Evolutionary conservation across 306 rosid genomes (phyloP), one percentile per base, ranked within the genome.

Genomic region (Inga oerstediana): DNA sequence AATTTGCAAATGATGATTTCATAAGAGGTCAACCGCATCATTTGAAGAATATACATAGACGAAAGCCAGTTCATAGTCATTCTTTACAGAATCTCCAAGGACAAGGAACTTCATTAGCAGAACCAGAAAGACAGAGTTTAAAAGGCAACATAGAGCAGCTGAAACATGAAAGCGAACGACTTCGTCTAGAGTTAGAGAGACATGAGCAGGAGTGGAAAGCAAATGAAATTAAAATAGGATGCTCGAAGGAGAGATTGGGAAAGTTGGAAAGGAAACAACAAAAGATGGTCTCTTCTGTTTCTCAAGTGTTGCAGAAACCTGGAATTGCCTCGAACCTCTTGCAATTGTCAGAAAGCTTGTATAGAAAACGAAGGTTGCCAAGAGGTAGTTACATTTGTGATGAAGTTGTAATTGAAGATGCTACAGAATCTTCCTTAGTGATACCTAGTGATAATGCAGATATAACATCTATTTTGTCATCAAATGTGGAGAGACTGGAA

Each of bases 11-110:
- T 77, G 94, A 92, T 13, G 92, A 90, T 85, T 93, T 96, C 82
- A 64, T 96, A 10, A 90, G 92, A 89, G 94, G 94, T 58, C 86
- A 90, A 74, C 94, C 92, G n/a, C 88, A 90, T 58, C 93, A 87
- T 22, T 22, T 96, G 86, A 96, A 90, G 89, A 96, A 90, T 48
- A 96, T 96, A 70, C 91, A 86, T 71, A 91, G 98, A 83, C 86
- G 97, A 74, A 92, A 90, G 88, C 92, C 97, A 2, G 93, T 96
- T n/a, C 97, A 92, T 83, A 93, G 99, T 76, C 99, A 92, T 90
- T 93, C 97, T 82, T 45, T 85, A 81, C 97, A 72, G 84, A 96
- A 87, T 84, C 49, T 83, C 32, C 91, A 84, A 65, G 90, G 88
- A 52, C 94, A 89, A 81, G 93, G 79, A 73, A 48, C 82, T 62